These are phyloP conservation scores for barrel medic (Medicago truncatula) DNA, from an alignment of 306 rosid species.

Conservation along the genomic window DNA sequence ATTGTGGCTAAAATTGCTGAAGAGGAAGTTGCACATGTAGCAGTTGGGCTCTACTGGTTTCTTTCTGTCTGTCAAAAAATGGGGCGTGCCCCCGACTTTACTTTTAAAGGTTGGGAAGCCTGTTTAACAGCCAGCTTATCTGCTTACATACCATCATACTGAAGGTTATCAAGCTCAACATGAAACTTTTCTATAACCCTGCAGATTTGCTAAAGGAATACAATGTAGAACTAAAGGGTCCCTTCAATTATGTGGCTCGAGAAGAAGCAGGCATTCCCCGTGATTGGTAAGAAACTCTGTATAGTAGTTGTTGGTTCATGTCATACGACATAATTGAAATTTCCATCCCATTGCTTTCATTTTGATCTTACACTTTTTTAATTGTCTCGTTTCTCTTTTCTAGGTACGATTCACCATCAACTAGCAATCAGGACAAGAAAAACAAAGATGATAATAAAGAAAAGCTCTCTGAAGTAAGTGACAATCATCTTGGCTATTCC, in stretches of 20 bases:
- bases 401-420: conserved; percentile 71
- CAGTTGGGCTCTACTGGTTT: conserved; percentile 92
- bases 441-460: conserved; percentile 45
- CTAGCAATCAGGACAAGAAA: conserved; percentile 47
- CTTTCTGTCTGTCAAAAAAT: conserved; percentile 70
- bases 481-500: conserved; percentile 28
- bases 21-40: conserved; percentile 97
- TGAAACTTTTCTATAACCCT: conserved; percentile 24
- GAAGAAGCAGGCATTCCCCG: conserved; percentile 96
- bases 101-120: conserved; percentile 74
- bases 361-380: conserved; percentile 16
- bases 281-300: conserved; percentile 68
- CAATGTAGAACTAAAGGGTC: conserved; percentile 83
- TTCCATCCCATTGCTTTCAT: not conserved
- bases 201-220: conserved; percentile 87
- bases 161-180: conserved; percentile 36
- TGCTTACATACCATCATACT: conserved; percentile 22
- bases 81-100: conserved; percentile 68
- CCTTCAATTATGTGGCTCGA: conserved; percentile 88
- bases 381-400: conserved; percentile 34
- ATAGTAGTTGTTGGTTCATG: conserved; percentile 8
- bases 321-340: conserved; percentile 11
- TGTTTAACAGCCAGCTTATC: conserved; percentile 26
- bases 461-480: conserved; percentile 66
- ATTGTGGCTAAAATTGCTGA: conserved; percentile 89